A percentile compares a stretch with the other conserved stretches of the same genome.
These are phyloP conservation scores for Monilinia fructigena DNA, from an alignment of 2,329 filamentous ascomycete genomes.

Conservation along the genomic window DNA sequence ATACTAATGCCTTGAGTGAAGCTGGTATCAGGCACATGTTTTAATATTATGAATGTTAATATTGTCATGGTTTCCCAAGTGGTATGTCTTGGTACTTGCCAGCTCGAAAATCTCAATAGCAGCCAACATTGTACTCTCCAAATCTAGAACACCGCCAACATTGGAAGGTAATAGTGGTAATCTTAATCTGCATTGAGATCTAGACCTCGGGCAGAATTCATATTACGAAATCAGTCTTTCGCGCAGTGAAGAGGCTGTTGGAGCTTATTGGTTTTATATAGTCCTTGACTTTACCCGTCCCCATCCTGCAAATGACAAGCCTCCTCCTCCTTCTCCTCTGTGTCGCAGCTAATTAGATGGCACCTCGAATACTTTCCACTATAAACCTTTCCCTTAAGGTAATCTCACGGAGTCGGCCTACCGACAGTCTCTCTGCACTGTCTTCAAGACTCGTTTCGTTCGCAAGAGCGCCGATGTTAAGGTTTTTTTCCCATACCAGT, in stretches of 20 bases:
- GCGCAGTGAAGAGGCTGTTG: background rate
- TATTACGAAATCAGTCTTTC: background rate
- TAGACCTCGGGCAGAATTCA: background rate
- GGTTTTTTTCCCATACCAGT: no score
- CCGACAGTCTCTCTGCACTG: no score
- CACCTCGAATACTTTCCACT: background rate
- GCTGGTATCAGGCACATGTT: background rate
- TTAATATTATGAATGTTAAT: background rate
- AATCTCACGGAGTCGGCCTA: no score
- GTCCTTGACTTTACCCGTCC: constrained; percentile 1
- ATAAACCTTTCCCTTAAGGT: no score
- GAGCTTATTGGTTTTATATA: background rate
- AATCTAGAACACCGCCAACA: background rate
- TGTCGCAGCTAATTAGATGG: background rate
- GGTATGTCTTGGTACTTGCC: background rate
- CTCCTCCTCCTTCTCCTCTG: background rate
- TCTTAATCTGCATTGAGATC: background rate
- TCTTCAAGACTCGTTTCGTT: no score
- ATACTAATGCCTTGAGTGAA: constrained; percentile 1
- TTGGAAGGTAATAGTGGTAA: background rate
- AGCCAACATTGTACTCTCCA: background rate
- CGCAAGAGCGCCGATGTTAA: no score
- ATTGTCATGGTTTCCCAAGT: background rate
- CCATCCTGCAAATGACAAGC: background rate
- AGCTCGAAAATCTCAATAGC: background rate